Conservation (phyloP, 768 basidiomycete genomes). For the Austroboletus festivus region DNA sequence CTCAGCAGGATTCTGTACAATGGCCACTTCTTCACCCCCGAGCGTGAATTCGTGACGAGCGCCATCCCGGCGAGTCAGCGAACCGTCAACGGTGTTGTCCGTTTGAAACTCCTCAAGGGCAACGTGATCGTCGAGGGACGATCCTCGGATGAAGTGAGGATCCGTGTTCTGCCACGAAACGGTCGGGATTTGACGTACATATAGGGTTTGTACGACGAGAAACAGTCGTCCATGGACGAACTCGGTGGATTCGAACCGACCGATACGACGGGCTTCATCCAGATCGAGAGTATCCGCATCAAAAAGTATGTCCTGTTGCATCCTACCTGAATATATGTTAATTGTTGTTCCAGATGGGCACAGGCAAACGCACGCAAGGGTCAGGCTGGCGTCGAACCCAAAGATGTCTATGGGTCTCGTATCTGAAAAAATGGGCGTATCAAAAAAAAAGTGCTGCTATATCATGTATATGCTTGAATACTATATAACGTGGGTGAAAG, state of each 20-base stretch:
- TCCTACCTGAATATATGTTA: neutral
- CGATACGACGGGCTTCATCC: conserved; percentile 94
- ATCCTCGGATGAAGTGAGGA: conserved; percentile 72
- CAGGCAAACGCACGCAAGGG: conserved; percentile 84
- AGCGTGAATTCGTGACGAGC: conserved; percentile 90
- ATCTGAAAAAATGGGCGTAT: conserved; percentile 31
- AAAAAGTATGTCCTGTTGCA: conserved; percentile 68
- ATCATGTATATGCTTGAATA: conserved; percentile 3
- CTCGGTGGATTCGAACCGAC: conserved; percentile 97
- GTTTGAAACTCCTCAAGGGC: conserved; percentile 92
- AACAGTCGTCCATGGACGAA: conserved; percentile 97
- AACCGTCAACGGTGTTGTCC: conserved; percentile 92
- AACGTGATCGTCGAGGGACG: conserved; percentile 94
- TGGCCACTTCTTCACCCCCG: conserved; percentile 99
- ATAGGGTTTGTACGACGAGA: conserved; percentile 92
- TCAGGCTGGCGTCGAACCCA: conserved; percentile 69
- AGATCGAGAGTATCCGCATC: conserved; percentile 95
- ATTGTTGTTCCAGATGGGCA: conserved; percentile 60
- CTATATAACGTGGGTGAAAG: neutral
- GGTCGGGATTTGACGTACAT: neutral
- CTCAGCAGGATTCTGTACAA: conserved; percentile 94
- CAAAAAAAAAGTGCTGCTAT: neutral
- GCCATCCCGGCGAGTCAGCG: conserved; percentile 92
- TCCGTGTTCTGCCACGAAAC: neutral
- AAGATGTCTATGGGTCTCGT: conserved; percentile 77